These are phyloP conservation scores for Sporisorium iseilematis-ciliati DNA, from an alignment of 1,284 basidiomycete genomes.

Conservation along the genomic window DNA sequence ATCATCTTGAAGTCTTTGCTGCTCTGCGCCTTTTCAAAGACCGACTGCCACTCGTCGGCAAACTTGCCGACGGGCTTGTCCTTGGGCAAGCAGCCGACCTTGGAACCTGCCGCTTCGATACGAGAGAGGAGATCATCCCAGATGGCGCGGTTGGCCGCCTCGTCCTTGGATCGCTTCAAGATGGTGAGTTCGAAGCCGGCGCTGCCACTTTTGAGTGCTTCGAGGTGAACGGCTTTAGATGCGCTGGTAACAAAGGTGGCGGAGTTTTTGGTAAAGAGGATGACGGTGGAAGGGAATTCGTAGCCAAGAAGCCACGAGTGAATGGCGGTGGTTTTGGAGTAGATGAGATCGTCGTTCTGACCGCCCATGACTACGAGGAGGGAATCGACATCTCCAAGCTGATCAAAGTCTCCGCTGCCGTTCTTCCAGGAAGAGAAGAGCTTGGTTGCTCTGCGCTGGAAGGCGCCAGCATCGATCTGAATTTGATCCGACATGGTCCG, in stretches of 20 bases:
- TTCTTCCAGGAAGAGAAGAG: constrained; percentile 54
- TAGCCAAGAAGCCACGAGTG: constrained; percentile 91
- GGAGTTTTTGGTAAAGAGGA: constrained; percentile 80
- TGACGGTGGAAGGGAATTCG: constrained; percentile 93
- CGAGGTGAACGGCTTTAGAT: constrained; percentile 75
- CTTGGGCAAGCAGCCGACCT: constrained; percentile 75
- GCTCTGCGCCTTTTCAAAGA: constrained; percentile 47
- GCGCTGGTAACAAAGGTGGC: constrained; percentile 86
- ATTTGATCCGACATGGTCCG: constrained; percentile 59
- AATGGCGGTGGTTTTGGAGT: constrained; percentile 56
- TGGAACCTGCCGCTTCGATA: constrained; percentile 38
- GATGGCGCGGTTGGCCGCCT: constrained; percentile 68
- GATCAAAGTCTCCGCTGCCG: constrained; percentile 35
- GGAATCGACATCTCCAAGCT: constrained; percentile 39
- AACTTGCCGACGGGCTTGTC: constrained; percentile 84
- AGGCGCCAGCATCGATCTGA: constrained; percentile 55
- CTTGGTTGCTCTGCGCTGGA: constrained; percentile 46
- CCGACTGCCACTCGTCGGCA: constrained; percentile 80
- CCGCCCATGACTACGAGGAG: constrained; percentile 56
- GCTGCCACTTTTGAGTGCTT: constrained; percentile 49
- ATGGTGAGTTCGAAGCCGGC: constrained; percentile 67
- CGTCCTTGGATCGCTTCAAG: constrained; percentile 69
- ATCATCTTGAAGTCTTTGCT: constrained; percentile 75
- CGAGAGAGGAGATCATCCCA: constrained; percentile 63
- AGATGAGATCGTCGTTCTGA: constrained; percentile 55